A percentile compares a stretch with the other conserved stretches of the same genome.
phyloP scores from a whole-genome alignment of 805 yeast genomes.

The Metschnikowia henanensis region DNA sequence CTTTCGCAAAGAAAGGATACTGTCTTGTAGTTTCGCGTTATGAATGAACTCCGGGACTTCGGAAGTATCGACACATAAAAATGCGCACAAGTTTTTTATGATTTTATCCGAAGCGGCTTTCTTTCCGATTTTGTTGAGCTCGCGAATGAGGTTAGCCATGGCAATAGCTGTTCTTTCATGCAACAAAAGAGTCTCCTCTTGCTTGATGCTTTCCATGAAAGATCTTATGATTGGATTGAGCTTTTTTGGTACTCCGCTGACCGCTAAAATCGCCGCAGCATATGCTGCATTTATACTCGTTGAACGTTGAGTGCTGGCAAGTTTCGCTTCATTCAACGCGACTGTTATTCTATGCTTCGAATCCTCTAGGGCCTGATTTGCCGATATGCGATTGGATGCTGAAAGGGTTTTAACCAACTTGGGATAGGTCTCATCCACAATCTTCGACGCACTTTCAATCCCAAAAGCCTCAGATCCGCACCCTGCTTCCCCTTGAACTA shows the following conservation, averaged over 20 bases:
- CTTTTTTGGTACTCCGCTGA: slow-evolving; percentile 77
- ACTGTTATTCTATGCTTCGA: slow-evolving; percentile 65
- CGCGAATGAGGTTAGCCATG: slow-evolving; percentile 61
- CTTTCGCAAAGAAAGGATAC: slow-evolving; percentile 71
- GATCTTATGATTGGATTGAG: slow-evolving; percentile 86
- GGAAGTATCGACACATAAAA: slow-evolving; percentile 90
- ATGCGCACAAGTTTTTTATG: slow-evolving; percentile 86
- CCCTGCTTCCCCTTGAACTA: slow-evolving; percentile 91
- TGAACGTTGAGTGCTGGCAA: slow-evolving; percentile 49
- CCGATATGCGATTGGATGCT: slow-evolving; percentile 67
- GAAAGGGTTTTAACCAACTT: slow-evolving; percentile 61
- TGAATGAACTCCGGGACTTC: slow-evolving; percentile 92
- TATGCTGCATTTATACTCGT: slow-evolving; percentile 67
- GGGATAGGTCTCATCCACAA: slow-evolving; percentile 62
- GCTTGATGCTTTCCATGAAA: slow-evolving; percentile 88
- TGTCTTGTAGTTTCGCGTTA: slow-evolving; percentile 51
- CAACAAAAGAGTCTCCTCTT: slow-evolving; percentile 62
- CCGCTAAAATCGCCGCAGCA: slow-evolving; percentile 69
- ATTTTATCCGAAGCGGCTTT: slow-evolving; percentile 83
- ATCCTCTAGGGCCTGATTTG: slow-evolving; percentile 74
- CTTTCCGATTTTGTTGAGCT: slow-evolving; percentile 57
- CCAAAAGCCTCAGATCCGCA: slow-evolving; percentile 95
- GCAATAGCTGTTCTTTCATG: slow-evolving; percentile 74
- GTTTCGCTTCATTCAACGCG: slow-evolving; percentile 69
- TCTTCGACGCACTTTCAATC: slow-evolving; percentile 70